Conservation (phyloP, 306 rosid genomes). For the Lathyrus sativus region DNA sequence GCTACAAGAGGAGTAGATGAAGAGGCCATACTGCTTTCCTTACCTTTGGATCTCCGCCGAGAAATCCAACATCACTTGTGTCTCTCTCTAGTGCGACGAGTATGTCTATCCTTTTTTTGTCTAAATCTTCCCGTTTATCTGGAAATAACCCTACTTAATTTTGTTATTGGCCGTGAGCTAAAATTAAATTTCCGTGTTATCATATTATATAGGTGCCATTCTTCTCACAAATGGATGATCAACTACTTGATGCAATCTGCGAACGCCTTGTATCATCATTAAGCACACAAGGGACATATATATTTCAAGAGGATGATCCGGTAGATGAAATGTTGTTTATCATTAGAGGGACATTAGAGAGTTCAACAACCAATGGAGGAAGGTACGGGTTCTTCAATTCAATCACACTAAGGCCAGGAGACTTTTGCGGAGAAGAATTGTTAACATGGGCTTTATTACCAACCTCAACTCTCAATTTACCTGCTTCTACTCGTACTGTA, state of each 20-base stretch:
- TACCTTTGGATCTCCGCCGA: conserved; percentile 81
- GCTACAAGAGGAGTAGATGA: conserved; percentile 94
- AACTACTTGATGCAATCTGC: conserved; percentile 90
- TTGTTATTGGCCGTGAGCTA: not conserved
- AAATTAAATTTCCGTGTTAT: not conserved
- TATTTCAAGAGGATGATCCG: conserved; percentile 76
- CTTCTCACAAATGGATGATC: conserved; percentile 98
- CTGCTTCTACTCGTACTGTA: conserved; percentile 82
- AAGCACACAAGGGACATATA: conserved; percentile 71
- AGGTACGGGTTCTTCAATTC: conserved; percentile 78
- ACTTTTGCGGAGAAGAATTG: conserved; percentile 86
- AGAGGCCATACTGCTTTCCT: conserved; percentile 66
- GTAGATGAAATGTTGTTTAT: conserved; percentile 84
- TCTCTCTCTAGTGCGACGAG: conserved; percentile 84
- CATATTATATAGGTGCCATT: conserved; percentile 65
- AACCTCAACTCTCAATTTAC: conserved; percentile 67
- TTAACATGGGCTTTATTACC: conserved; percentile 93
- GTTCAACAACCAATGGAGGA: conserved; percentile 90
- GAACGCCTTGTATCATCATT: conserved; percentile 78
- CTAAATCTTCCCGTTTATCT: not conserved
- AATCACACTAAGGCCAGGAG: conserved; percentile 79
- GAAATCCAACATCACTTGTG: conserved; percentile 87
- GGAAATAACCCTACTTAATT: not conserved
- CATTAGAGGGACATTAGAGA: conserved; percentile 86
- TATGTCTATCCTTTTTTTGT: conserved; percentile 40